phyloP scores from a whole-genome alignment of 768 basidiomycete species.

The Piloderma croceum region DNA sequence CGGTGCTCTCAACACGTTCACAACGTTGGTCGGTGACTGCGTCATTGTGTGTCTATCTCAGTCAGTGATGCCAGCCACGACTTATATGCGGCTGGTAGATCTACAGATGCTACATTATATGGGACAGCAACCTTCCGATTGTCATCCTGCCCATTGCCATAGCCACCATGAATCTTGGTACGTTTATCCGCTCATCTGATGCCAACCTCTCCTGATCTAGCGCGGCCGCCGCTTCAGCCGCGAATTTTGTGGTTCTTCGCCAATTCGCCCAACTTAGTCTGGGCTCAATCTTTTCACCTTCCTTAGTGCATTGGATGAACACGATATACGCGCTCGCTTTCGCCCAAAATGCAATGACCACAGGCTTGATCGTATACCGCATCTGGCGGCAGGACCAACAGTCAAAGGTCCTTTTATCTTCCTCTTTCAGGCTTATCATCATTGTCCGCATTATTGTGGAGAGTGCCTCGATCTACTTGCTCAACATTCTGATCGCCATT shows the following conservation, averaged over 20 bases:
- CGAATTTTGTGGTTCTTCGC: neutral
- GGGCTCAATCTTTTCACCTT: neutral
- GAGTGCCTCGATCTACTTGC: constrained; percentile 15
- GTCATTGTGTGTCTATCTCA: constrained; percentile 8
- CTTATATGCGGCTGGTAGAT: constrained; percentile 14
- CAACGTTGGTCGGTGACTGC: constrained; percentile 17
- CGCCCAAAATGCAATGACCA: constrained; percentile 16
- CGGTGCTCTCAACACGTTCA: constrained; percentile 10
- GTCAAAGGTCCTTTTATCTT: constrained; percentile 2
- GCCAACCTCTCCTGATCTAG: neutral
- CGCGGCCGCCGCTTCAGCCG: neutral
- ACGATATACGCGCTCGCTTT: constrained; percentile 17
- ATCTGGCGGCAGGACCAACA: constrained; percentile 14
- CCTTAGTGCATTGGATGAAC: constrained; percentile 11
- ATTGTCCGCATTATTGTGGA: constrained; percentile 15
- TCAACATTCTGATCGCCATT: constrained; percentile 14
- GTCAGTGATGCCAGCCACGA: no score
- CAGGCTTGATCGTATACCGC: constrained; percentile 15
- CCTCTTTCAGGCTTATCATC: constrained; percentile 9
- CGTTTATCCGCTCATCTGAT: neutral
- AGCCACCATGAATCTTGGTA: constrained; percentile 11
- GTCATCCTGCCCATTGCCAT: constrained; percentile 12
- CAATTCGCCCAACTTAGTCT: neutral
- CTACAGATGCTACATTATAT: constrained; percentile 19
- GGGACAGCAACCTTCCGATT: constrained; percentile 10